Conservation (phyloP, 176 grass and related monocot species). For the Zea mays region DNA sequence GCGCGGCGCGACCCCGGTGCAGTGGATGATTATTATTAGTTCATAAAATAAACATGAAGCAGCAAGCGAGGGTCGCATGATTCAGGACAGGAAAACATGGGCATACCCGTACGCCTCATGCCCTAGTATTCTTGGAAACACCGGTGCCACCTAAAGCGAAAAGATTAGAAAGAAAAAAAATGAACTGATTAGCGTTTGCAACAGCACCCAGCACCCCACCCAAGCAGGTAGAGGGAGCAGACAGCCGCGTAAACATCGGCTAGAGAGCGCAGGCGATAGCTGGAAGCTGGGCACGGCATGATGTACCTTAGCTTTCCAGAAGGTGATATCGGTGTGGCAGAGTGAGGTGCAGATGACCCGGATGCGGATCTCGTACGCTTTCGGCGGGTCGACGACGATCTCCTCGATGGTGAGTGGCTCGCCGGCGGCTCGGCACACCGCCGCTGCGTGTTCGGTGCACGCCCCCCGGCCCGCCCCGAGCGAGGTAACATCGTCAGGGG, state of each 20-base stretch:
- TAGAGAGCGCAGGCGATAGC: too few species aligned
- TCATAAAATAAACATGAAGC: not conserved
- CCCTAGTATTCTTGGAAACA: constrained; percentile 60
- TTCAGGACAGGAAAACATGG: not conserved
- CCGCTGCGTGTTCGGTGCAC: constrained; percentile 41
- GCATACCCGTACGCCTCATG: constrained; percentile 77
- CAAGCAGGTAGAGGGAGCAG: not conserved
- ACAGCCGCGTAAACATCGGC: too few species aligned
- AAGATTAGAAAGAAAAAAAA: not conserved
- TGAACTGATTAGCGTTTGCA: not conserved
- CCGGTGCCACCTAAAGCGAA: constrained; percentile 19
- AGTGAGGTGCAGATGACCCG: constrained; percentile 70
- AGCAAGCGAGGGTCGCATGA: not conserved
- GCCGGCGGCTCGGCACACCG: constrained; percentile 59
- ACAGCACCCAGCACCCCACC: not conserved
- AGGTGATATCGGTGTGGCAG: constrained; percentile 65
- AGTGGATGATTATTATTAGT: too few species aligned
- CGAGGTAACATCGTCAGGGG: not conserved
- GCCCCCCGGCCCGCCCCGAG: not conserved
- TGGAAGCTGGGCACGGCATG: too few species aligned
- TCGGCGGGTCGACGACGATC: constrained; percentile 71
- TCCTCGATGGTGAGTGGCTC: constrained; percentile 70
- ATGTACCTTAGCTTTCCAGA: constrained; percentile 40
- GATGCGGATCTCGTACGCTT: constrained; percentile 60
- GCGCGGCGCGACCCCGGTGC: too few species aligned